Evolutionary conservation across 495 filamentous ascomycete genomes (phyloP).

Genomic region (Talaromyces nanjingensis): DNA sequence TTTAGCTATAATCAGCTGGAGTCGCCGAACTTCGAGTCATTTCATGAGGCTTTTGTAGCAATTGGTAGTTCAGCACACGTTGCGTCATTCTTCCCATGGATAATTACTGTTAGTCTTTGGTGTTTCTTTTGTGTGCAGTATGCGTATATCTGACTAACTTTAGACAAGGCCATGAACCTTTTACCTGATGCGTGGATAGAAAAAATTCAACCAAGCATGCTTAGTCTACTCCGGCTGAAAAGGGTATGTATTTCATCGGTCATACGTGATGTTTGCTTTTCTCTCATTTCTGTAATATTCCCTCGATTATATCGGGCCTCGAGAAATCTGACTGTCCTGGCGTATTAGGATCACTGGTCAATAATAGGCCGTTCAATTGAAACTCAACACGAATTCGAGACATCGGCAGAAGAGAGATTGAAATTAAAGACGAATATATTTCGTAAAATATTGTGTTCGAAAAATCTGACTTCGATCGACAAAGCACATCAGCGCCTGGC

Average conservation of each 20-base stretch:
- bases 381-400: neutral
- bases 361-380: conserved; percentile 7
- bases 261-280: neutral
- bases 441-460: conserved; percentile 23
- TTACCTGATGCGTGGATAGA: conserved; percentile 4
- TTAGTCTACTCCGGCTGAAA: conserved; percentile 4
- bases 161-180: neutral
- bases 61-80: conserved; percentile 11
- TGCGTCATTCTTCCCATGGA: conserved; percentile 10
- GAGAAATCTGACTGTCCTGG: neutral
- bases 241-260: neutral
- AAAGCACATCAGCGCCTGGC: conserved; percentile 21
- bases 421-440: conserved; percentile 27
- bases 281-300: neutral
- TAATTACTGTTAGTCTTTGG: conserved; percentile 9
- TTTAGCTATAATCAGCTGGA: conserved; percentile 12
- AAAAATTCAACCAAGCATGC: conserved; percentile 3
- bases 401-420: neutral
- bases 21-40: neutral
- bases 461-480: conserved; percentile 14
- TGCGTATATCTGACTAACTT: neutral
- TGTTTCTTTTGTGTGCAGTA: neutral
- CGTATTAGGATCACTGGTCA: conserved; percentile 7
- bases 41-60: conserved; percentile 5
- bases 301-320: neutral